These are phyloP conservation scores for Priceomyces haplophilus DNA, from an alignment of 805 yeast genomes.

Conservation along the genomic window DNA sequence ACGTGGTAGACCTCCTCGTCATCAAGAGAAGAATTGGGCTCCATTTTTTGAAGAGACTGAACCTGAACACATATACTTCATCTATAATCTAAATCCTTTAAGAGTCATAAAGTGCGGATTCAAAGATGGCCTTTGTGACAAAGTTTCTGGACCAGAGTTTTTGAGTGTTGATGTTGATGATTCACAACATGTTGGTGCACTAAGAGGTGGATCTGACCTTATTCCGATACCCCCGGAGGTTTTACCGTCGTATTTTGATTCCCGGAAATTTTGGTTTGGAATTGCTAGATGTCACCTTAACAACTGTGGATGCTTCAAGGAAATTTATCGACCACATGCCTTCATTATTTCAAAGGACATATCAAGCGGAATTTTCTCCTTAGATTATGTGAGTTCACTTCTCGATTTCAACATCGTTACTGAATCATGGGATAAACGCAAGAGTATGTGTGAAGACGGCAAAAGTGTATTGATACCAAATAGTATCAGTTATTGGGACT, in stretches of 20 bases:
- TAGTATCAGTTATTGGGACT: conserved; percentile 27
- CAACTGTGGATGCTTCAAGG: conserved; percentile 17
- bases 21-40: conserved; percentile 12
- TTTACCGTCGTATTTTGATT: conserved; percentile 9
- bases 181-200: conserved; percentile 6
- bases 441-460: conserved; percentile 12
- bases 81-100: conserved; percentile 8
- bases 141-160: conserved; percentile 6
- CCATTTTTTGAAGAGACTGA: conserved; percentile 9
- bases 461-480: conserved; percentile 32
- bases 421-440: conserved; percentile 18
- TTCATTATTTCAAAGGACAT: conserved; percentile 12
- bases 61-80: conserved; percentile 6
- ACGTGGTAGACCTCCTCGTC: conserved; percentile 5
- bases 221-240: conserved; percentile 5
- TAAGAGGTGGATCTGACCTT: conserved; percentile 12
- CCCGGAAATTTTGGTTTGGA: conserved; percentile 17
- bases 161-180: conserved; percentile 5
- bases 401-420: conserved; percentile 36
- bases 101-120: conserved; percentile 8
- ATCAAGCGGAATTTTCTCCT: conserved; percentile 10
- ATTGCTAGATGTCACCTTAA: conserved; percentile 16
- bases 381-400: conserved; percentile 25
- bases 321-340: conserved; percentile 17
- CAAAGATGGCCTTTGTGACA: conserved; percentile 7